Base-by-base conservation (phyloP, 768 basidiomycete species). In the Boletus eberwhitei region DNA sequence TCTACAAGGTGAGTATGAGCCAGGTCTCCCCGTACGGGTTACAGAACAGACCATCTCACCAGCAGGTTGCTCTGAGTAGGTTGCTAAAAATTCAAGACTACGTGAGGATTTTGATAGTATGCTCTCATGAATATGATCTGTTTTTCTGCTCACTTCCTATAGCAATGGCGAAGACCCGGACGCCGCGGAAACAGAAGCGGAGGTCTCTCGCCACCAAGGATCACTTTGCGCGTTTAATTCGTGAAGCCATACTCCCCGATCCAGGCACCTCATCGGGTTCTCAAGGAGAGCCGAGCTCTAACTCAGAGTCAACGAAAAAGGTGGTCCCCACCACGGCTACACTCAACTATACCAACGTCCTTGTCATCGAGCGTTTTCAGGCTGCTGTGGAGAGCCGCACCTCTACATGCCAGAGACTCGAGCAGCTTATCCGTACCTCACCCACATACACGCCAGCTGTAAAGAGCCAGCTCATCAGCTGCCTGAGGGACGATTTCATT, bases 321-420 rank as follows among this genome's bases (percentile, higher is more conserved):
- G n/a, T 40, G 12, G 34, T 22, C 3, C 22, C 47, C 35, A 46
- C 37, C 34, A 34, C 37, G 13, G 47, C 44, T 12, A 53, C 63
- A 14, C 52, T 65, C 51, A 55, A 67, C 35, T 67, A 67, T 36
- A 24, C 64, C 24, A 68, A 66, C 11, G 57, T 67, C 42, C 65
- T 67, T 35, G 41, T 59, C 21, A 68, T 68, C 36, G 65, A 67
- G 45, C 64, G 59, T 37, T 67, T 68, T 46, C 64, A 68, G 41
- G 64, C 54, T 12, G 65, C 66, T 11, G 58, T 68, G n/a, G 65
- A 68, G 37, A 59, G 42, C 37, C 66, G 65, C 17, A 53, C 66
- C 19, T 62, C 64, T 50, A 59, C 64, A 21, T 67, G 65, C 48
- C 66, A 65, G 34, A 66, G 59, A 50, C 66, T 67, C n/a, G 65